Conservation (phyloP, 2,329 filamentous ascomycete genomes). For the Hypoxylon sp. region DNA sequence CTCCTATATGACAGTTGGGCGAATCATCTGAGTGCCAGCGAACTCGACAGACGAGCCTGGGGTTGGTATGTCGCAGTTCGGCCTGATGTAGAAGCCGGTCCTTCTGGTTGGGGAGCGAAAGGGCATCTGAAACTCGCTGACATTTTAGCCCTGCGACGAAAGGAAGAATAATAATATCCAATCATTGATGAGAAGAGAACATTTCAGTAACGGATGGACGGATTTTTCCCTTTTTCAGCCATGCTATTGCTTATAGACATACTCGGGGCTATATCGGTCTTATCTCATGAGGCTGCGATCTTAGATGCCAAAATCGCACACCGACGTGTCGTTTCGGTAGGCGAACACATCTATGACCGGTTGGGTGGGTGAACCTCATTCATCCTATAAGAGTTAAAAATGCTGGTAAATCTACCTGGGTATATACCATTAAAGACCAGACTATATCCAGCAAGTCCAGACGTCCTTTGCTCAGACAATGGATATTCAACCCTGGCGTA, state of each 20-base stretch:
- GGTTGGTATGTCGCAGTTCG: constrained; percentile 84
- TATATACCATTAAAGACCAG: not conserved
- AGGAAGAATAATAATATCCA: constrained; percentile 34
- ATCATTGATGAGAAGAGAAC: constrained; percentile 8
- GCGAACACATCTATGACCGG: not conserved
- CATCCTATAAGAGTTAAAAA: not conserved
- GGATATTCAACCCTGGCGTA: not conserved
- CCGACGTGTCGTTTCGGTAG: constrained; percentile 4
- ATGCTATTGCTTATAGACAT: not conserved
- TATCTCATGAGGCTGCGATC: constrained; percentile 7
- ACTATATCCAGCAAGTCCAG: not conserved
- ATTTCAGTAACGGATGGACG: not conserved
- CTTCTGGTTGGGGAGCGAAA: constrained; percentile 87
- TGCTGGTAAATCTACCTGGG: not conserved
- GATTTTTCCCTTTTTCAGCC: too few species aligned
- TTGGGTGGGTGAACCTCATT: not conserved
- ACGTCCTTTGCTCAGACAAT: not conserved
- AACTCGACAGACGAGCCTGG: constrained; percentile 85
- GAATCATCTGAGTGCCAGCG: constrained; percentile 70
- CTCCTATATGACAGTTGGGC: constrained; percentile 82
- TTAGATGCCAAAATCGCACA: constrained; percentile 10
- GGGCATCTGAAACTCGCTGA: constrained; percentile 76
- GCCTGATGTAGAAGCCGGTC: constrained; percentile 81
- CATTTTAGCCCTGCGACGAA: constrained; percentile 74
- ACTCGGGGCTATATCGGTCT: not conserved